Evolutionary conservation across 2,329 filamentous ascomycete species (phyloP), one percentile per base, ranked within the genome.

Genomic region (Alternaria sp.): DNA sequence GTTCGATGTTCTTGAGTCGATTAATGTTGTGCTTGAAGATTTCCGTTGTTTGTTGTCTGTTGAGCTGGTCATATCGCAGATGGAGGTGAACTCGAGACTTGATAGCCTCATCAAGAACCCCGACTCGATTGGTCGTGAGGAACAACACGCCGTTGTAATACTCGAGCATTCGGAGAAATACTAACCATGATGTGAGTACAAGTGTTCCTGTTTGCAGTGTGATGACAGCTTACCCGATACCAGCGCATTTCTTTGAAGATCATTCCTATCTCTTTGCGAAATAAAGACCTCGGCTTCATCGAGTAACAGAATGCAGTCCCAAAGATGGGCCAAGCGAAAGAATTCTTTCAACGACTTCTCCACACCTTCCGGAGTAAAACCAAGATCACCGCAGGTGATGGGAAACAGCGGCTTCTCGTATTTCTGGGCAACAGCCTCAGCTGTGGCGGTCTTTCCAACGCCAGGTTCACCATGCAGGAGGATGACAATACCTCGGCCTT

Each of bases 101-200:
- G 7, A 36, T 36, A 3, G 81, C 81, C 3, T 80, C 77, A 52
- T 83, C 81, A 59, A 83, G 75, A 68, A 7, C 63, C 9, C 63
- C 63, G 4, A 81, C 74, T 0, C 81, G 78, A 53, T 83, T 83
- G 2, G 81, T 80, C 0, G 82, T 83, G 4, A 84, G 65, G 62
- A 83, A 81, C 2, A 83, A 67, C 30, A 83, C 78, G 1, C 82
- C 81, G 9, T 76, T 67, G 63, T 78, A 83, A 65, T 82, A 83
- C 45, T 83, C 81, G 19, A 83, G 67, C 2, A 74, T 63, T 4
- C 81, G 71, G 0, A 83, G 67, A 17, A 73, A 71, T 1, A 73
- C 66, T 36, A 5, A n/a, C 3, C 0, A 0, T 9, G 32, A n/a
- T 36, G 32, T 36, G 0, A 36, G 32, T 3, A 36, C 5, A 5